Conservation (phyloP, 305 asterid species). For the Fraxinus nigra region DNA sequence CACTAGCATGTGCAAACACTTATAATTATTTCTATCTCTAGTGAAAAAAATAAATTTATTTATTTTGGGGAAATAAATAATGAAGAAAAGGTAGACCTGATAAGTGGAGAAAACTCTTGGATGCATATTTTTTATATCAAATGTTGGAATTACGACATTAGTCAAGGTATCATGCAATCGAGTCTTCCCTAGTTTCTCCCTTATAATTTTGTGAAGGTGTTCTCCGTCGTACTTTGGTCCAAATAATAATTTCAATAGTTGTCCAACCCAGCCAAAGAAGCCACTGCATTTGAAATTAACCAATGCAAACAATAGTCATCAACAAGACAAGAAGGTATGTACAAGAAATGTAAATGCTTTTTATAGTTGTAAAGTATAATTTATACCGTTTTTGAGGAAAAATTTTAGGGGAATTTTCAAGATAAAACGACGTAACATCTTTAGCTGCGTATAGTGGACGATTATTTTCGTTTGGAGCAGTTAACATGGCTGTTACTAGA, state of each 20-base stretch:
- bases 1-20: no score
- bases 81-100: slow-evolving; percentile 25
- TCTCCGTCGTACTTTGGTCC: slow-evolving; percentile 40
- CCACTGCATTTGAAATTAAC: slow-evolving; percentile 20
- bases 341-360: background rate
- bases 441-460: slow-evolving; percentile 50
- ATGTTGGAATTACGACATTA: slow-evolving; percentile 43
- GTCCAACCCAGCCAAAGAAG: background rate
- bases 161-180: slow-evolving; percentile 36
- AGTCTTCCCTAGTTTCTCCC: slow-evolving; percentile 31
- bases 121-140: slow-evolving; percentile 39
- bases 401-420: slow-evolving; percentile 28
- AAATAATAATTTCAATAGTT: background rate
- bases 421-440: slow-evolving; percentile 41
- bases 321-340: background rate
- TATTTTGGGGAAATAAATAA: background rate
- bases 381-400: slow-evolving; percentile 33
- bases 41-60: background rate
- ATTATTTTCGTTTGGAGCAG: slow-evolving; percentile 32
- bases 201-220: slow-evolving; percentile 31
- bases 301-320: background rate
- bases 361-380: background rate
- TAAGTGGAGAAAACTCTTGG: slow-evolving; percentile 43
- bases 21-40: background rate
- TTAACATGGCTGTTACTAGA: slow-evolving; percentile 37